phyloP scores from a whole-genome alignment of 345 rosid genomes.

The Corchorus capsularis region DNA sequence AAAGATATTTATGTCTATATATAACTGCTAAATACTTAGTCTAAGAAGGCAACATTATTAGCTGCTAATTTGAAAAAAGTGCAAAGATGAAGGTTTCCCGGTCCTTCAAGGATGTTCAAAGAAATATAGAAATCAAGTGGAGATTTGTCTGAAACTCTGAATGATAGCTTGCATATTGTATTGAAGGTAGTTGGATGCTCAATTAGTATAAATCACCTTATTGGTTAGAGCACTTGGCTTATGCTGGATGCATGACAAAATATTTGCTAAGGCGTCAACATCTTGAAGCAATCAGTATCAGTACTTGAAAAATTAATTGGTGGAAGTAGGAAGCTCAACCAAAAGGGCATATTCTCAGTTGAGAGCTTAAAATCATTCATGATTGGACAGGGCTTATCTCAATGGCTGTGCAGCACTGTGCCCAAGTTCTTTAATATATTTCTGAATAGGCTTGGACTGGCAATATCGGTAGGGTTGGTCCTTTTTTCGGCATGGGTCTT shows the following conservation, averaged over 20 bases:
- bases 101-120: background rate
- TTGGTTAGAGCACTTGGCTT: slow-evolving; percentile 3
- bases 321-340: background rate
- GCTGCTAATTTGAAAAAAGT: background rate
- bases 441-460: slow-evolving; percentile 1
- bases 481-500: background rate
- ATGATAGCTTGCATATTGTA: background rate
- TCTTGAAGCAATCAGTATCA: background rate
- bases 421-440: background rate
- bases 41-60: background rate
- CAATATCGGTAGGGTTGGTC: background rate
- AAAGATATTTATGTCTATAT: background rate
- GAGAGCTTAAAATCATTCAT: background rate
- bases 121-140: background rate
- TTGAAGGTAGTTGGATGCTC: background rate
- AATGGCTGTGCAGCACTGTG: background rate
- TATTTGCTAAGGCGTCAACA: background rate
- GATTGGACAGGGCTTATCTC: background rate
- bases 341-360: background rate
- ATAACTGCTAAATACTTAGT: background rate
- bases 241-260: background rate
- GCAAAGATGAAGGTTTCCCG: background rate
- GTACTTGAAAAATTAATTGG: background rate
- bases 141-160: background rate
- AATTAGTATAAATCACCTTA: background rate